These are phyloP conservation scores for Penicillium roqueforti DNA, from an alignment of 495 filamentous ascomycete species.

Conservation along the genomic window DNA sequence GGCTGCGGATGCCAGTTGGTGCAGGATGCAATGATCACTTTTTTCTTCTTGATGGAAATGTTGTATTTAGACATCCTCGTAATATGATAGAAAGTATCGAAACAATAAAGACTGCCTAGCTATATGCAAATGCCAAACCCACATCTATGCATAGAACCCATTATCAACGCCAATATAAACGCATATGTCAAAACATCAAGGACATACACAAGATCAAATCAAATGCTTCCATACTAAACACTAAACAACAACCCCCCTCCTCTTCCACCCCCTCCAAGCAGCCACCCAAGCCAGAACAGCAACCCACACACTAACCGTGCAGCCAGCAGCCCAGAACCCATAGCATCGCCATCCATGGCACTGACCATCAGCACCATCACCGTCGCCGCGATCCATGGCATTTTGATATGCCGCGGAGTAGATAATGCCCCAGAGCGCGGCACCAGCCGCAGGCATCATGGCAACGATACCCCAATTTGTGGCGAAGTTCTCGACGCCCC, in stretches of 20 bases:
- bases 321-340: conserved; percentile 76
- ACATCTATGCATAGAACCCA: background rate
- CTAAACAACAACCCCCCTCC: conserved; percentile 73
- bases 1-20: too few relatives aligned
- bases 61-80: background rate
- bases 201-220: background rate
- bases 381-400: conserved; percentile 37
- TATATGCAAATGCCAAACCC: background rate
- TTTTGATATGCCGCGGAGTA: conserved; percentile 79
- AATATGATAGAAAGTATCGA: background rate
- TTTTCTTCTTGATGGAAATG: background rate
- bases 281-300: conserved; percentile 67
- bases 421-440: conserved; percentile 77
- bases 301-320: conserved; percentile 64
- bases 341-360: conserved; percentile 77
- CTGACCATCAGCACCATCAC: conserved; percentile 32
- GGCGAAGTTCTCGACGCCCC: conserved; percentile 97
- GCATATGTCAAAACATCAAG: background rate
- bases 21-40: background rate
- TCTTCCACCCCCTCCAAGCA: conserved; percentile 87
- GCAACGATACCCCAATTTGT: conserved; percentile 97
- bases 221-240: background rate
- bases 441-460: conserved; percentile 80
- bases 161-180: background rate
- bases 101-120: background rate